These are phyloP conservation scores for Podila minutissima DNA, from an alignment of 192 early-diverging fungal genomes.

Conservation along the genomic window DNA sequence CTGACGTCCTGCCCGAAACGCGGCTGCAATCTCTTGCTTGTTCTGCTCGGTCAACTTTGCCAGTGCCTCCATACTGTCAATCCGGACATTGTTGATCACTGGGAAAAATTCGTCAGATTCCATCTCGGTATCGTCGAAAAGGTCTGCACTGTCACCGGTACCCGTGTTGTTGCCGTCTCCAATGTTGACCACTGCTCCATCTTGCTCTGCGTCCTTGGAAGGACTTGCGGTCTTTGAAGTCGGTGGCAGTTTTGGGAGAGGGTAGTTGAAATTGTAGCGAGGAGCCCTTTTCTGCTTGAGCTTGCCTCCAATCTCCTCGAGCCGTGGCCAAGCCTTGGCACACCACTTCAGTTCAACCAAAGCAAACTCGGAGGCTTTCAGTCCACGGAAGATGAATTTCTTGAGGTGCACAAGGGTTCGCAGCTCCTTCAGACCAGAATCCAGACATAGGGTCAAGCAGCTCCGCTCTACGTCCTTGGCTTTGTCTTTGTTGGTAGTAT, in stretches of 20 bases:
- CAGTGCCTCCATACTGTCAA: not conserved
- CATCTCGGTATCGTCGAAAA: not conserved
- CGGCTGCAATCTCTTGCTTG: no score
- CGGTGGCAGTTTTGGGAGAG: not conserved
- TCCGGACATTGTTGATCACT: not conserved
- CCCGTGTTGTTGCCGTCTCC: no score
- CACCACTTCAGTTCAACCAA: constrained; percentile 38
- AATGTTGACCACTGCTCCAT: no score
- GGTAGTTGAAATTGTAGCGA: constrained; percentile 8
- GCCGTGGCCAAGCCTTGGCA: constrained; percentile 33
- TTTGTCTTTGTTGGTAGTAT: not conserved
- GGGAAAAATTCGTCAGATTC: no score
- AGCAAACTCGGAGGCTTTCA: constrained; percentile 8
- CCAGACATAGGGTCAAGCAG: constrained; percentile 16
- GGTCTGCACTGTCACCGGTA: not conserved
- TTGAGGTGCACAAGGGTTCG: constrained; percentile 17
- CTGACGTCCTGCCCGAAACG: not conserved
- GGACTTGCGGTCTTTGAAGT: not conserved
- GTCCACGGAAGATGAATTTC: constrained; percentile 13
- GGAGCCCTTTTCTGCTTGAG: constrained; percentile 7
- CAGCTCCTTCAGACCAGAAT: constrained; percentile 14
- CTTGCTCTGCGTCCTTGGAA: no score
- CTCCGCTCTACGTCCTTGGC: not conserved
- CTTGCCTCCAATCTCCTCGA: constrained; percentile 27
- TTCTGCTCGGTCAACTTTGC: not conserved